A percentile compares a stretch with the other conserved stretches of the same genome.
These are phyloP conservation scores for Zizania latifolia DNA, from an alignment of 176 grass and related monocot species.

Conservation along the genomic window DNA sequence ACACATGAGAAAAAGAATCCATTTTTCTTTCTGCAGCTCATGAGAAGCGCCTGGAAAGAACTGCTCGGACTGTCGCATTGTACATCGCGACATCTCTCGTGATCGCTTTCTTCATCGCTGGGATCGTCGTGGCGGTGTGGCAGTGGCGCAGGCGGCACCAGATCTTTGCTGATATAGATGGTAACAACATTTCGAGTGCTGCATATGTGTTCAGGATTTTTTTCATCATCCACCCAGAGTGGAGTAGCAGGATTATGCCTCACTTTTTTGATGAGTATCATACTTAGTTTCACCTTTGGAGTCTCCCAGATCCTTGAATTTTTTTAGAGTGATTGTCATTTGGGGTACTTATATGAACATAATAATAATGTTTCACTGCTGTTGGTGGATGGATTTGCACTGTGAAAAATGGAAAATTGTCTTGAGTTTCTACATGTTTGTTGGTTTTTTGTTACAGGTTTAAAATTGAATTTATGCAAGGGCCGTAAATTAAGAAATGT, in stretches of 20 bases:
- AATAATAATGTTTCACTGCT: neutral
- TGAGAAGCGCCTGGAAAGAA: constrained; percentile 15
- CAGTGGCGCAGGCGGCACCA: constrained; percentile 39
- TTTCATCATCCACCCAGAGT: neutral
- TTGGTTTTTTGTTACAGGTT: neutral
- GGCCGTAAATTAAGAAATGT: neutral
- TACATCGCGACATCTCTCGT: constrained; percentile 8
- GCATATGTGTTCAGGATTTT: neutral
- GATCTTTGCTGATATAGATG: constrained; percentile 72
- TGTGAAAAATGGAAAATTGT: neutral
- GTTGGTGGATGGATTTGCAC: neutral
- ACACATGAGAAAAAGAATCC: neutral
- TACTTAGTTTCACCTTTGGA: constrained; percentile 20
- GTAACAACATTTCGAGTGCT: constrained; percentile 30
- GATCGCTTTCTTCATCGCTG: constrained; percentile 13
- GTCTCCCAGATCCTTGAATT: neutral
- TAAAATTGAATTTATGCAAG: neutral
- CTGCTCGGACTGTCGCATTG: constrained; percentile 9
- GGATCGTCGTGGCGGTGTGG: constrained; percentile 21
- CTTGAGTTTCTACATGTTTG: neutral
- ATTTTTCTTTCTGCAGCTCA: constrained; percentile 33
- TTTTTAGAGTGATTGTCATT: neutral
- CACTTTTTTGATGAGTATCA: constrained; percentile 6
- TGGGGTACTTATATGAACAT: neutral
- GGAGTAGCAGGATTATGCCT: constrained; percentile 2